phyloP scores from a whole-genome alignment of 495 filamentous ascomycete species.

The Penicillium macrosclerotiorum region DNA sequence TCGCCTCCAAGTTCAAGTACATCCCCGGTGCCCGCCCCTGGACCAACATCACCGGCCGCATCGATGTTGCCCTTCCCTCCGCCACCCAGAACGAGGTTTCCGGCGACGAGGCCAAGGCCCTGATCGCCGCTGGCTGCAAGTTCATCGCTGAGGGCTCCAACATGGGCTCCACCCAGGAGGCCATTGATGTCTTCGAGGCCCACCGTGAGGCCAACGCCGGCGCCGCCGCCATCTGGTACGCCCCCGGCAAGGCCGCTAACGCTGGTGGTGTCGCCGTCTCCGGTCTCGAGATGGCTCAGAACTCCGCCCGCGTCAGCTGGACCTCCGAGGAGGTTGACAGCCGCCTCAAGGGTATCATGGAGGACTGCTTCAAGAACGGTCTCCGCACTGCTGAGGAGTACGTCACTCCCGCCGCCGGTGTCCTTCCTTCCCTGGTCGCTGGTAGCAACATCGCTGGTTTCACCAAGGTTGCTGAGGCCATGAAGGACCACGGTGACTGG shows the following conservation, averaged over 20 bases:
- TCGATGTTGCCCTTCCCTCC: conserved; percentile 88
- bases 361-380: conserved; percentile 88
- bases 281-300: conserved; percentile 99
- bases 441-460: conserved; percentile 98
- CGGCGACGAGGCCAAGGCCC: conserved; percentile 79
- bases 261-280: conserved; percentile 96
- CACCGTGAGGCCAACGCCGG: conserved; percentile 67
- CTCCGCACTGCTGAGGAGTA: conserved; percentile 87
- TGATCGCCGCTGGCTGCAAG: conserved; percentile 72
- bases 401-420: conserved; percentile 70
- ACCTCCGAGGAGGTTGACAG: conserved; percentile 85
- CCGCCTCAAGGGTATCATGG: conserved; percentile 92
- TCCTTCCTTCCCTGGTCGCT: conserved; percentile 84
- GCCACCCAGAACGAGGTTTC: conserved; percentile 98
- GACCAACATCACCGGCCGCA: conserved; percentile 72
- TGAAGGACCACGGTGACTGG: conserved; percentile 98
- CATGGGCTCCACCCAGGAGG: conserved; percentile 97
- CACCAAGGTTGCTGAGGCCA: conserved; percentile 90
- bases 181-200: conserved; percentile 91
- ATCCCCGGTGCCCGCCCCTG: conserved; percentile 86
- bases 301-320: conserved; percentile 83
- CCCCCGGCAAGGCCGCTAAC: conserved; percentile 90
- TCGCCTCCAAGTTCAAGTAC: conserved; percentile 77
- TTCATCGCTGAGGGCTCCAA: conserved; percentile 97
- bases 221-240: conserved; percentile 83